Percentiles rank a stretch among this genome's conserved stretches.
phyloP scores from a whole-genome alignment of 257 asterid genomes.

The Fraxinus quadrangulata region DNA sequence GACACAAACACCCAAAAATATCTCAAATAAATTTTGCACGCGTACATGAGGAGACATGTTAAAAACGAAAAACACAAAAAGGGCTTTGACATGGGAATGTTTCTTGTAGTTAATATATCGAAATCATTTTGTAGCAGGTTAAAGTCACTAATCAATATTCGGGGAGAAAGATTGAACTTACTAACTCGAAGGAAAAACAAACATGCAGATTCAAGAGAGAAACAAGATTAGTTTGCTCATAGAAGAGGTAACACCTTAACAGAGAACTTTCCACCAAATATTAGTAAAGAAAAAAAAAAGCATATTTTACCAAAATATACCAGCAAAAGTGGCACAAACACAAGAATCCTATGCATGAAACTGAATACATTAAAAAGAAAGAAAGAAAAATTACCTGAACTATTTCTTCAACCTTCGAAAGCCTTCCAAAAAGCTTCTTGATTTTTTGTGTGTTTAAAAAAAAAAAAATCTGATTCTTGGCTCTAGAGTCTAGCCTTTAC shows the following conservation, averaged over 20 bases:
- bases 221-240: too few relatives aligned
- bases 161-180: neutral
- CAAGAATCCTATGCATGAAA: slow-evolving; percentile 21
- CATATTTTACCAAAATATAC: neutral
- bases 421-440: slow-evolving; percentile 52
- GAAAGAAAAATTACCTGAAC: slow-evolving; percentile 38
- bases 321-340: neutral
- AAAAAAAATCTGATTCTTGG: neutral
- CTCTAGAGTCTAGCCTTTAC: slow-evolving; percentile 32
- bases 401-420: slow-evolving; percentile 42
- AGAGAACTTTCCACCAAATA: neutral
- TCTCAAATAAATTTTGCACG: too few relatives aligned
- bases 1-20: too few relatives aligned
- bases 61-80: neutral
- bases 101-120: too few relatives aligned
- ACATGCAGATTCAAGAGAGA: neutral
- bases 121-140: too few relatives aligned
- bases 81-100: too few relatives aligned
- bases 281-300: neutral
- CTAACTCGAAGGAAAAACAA: neutral
- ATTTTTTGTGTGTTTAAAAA: too few relatives aligned
- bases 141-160: too few relatives aligned
- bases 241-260: neutral
- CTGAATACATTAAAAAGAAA: slow-evolving; percentile 11
- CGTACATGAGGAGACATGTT: neutral